Conservation (phyloP, 2,329 filamentous ascomycete species). For the Cladosporium austrohemisphaericum region DNA sequence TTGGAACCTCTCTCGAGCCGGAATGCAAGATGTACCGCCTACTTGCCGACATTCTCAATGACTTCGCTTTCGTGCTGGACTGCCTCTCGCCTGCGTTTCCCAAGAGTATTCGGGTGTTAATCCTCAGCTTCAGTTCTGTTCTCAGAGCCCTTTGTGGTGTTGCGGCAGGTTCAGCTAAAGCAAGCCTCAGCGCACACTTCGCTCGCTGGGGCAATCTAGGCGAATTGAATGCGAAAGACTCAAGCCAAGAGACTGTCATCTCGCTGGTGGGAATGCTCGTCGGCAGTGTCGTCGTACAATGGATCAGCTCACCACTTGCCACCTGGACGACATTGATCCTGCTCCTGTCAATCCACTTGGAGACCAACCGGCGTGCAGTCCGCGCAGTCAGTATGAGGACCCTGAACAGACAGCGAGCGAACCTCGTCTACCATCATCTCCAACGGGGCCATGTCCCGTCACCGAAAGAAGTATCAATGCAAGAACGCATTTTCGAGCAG, state of each 20-base stretch:
- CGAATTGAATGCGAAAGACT: conserved; percentile 92
- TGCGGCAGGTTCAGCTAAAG: conserved; percentile 84
- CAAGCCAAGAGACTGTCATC: conserved; percentile 91
- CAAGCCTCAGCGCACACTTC: conserved; percentile 88
- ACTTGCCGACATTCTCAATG: conserved; percentile 83
- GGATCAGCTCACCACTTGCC: conserved; percentile 64
- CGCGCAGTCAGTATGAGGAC: conserved; percentile 76
- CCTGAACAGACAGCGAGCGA: conserved; percentile 81
- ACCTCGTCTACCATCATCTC: conserved; percentile 65
- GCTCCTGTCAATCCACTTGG: conserved; percentile 72
- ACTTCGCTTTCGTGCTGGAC: conserved; percentile 80
- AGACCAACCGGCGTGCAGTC: conserved; percentile 83
- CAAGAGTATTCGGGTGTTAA: conserved; percentile 51
- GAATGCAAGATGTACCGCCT: conserved; percentile 90
- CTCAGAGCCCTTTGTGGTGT: conserved; percentile 76
- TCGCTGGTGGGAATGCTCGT: conserved; percentile 82
- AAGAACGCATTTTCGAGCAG: conserved; percentile 57
- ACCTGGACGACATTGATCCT: conserved; percentile 72
- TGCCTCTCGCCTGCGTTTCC: conserved; percentile 73
- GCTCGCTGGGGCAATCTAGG: conserved; percentile 81
- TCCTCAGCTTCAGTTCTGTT: conserved; percentile 60
- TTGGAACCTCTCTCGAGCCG: conserved; percentile 78
- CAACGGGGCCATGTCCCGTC: conserved; percentile 49
- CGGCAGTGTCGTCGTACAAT: conserved; percentile 76
- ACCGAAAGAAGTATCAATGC: conserved; percentile 61